Percentiles rank a stretch among this genome's conserved stretches.
Evolutionary conservation across 129 eudicot genomes (phyloP).

Genomic region (Pittosporum tobira): DNA sequence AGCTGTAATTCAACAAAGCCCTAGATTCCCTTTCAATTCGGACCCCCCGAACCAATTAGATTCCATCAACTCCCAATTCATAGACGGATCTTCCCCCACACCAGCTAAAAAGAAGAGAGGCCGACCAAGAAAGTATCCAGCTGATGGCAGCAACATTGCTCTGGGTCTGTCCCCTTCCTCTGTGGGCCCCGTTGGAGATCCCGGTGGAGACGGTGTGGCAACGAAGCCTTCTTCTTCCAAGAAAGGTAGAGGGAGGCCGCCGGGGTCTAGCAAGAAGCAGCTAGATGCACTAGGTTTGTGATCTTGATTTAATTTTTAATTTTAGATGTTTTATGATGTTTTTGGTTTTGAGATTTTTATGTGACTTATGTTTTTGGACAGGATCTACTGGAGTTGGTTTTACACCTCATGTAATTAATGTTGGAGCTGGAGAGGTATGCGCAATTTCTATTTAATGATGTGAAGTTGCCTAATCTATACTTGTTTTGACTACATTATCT

Average conservation of each 20-base stretch:
- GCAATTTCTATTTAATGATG: background rate
- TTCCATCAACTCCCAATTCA: slow-evolving; percentile 14
- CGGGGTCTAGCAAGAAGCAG: slow-evolving; percentile 83
- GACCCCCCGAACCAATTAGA: slow-evolving; percentile 3
- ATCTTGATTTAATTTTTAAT: background rate
- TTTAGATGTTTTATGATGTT: background rate
- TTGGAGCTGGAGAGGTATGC: slow-evolving; percentile 74
- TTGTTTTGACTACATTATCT: no score
- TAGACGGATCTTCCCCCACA: slow-evolving; percentile 40
- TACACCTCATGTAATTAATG: slow-evolving; percentile 81
- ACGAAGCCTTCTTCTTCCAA: slow-evolving; percentile 28
- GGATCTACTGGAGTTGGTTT: slow-evolving; percentile 79
- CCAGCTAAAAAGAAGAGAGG: slow-evolving; percentile 77
- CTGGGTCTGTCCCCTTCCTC: slow-evolving; percentile 60
- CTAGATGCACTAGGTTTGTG: slow-evolving; percentile 76
- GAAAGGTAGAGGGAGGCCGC: slow-evolving; percentile 70
- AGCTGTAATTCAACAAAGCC: slow-evolving; percentile 5
- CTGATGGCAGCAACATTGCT: slow-evolving; percentile 57
- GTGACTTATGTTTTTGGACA: slow-evolving; percentile 17
- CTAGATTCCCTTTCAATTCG: slow-evolving; percentile 43
- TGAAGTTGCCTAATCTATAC: background rate
- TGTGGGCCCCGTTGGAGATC: slow-evolving; percentile 26
- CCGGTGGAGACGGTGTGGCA: slow-evolving; percentile 25
- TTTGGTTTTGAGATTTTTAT: background rate
- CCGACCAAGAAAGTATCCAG: slow-evolving; percentile 77